Evolutionary conservation across 2,329 filamentous ascomycete genomes (phyloP), one percentile per base, ranked within the genome.

Genomic region (Metarhizium humberi): DNA sequence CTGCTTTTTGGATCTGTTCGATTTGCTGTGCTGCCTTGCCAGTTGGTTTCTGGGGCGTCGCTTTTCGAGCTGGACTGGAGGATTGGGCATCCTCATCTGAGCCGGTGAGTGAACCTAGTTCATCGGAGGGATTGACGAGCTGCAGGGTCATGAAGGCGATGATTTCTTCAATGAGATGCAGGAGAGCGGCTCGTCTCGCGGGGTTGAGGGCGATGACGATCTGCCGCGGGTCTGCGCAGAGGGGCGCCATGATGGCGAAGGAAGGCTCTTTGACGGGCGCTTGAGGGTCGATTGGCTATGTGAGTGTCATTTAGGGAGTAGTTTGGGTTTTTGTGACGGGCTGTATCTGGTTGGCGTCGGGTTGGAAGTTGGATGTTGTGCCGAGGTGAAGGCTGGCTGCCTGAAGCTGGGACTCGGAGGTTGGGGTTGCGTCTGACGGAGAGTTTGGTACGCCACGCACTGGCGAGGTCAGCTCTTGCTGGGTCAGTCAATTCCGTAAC

Each of bases 131-230:
- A 6, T 74, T 66, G 56, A 80, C 71, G 14, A 83, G 64, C 58
- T 81, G 74, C 2, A 73, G 71, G 48, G 75, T 74, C 78, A 84
- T 82, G 57, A 76, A 75, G n/a, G 66, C 64, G n/a, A 72, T 74
- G 63, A 82, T 79, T 43, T 80, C 75, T 50, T 71, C 67, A 29
- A 80, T 69, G 20, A 84, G 75, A 50, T 68, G 68, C 55, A 78
- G 75, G 36, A 82, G 73, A 2, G 75, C 78, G 58, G 73, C 74
- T 50, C 80, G 77, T 48, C 75, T 73, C 32, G 76, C 74, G 32
- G 72, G 71, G 59, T 82, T 78, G 45, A 84, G 72, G 30, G 78
- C 73, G 53, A 83, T 75, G 67, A 79, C 73, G 54, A 82, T 67
- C 60, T 80, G 78, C 56, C 78, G 75, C 51, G 79, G 79, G 58